phyloP scores from a whole-genome alignment of 352 stramenopile genomes.

The Globisporangium emineosum region DNA sequence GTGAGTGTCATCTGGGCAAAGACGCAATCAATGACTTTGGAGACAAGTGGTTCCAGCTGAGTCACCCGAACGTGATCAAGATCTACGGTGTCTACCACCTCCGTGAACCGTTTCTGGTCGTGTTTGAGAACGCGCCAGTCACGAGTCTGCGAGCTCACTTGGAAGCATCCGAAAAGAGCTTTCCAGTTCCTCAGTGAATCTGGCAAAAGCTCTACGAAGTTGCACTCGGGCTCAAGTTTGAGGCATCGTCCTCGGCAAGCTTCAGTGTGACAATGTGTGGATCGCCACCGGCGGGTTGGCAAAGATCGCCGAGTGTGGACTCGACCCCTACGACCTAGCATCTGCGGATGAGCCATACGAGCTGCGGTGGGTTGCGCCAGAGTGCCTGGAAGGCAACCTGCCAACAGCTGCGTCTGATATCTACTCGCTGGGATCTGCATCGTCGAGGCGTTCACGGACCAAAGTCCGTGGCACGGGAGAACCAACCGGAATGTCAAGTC shows the following conservation, averaged over 20 bases:
- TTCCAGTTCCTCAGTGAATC: background rate
- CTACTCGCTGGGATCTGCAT: conserved; percentile 12
- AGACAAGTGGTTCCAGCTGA: conserved; percentile 25
- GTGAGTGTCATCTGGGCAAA: background rate
- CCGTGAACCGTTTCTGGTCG: conserved; percentile 21
- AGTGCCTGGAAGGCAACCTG: background rate
- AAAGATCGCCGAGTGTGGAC: conserved; percentile 10
- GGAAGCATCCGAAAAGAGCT: background rate
- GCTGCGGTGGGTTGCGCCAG: background rate
- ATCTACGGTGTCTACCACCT: conserved; percentile 31
- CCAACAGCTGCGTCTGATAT: conserved; percentile 3
- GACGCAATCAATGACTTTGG: conserved; percentile 16
- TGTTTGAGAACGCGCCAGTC: conserved; percentile 22
- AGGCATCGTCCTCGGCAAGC: conserved; percentile 7
- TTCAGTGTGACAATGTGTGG: conserved; percentile 8
- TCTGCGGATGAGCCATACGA: background rate
- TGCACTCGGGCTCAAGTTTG: conserved; percentile 9
- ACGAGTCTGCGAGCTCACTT: conserved; percentile 8
- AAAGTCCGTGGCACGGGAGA: background rate
- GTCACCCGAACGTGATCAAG: conserved; percentile 31
- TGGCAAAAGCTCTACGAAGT: conserved; percentile 11
- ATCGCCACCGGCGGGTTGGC: background rate
- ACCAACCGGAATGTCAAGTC: background rate
- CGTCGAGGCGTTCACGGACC: conserved; percentile 3
- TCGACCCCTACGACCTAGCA: background rate